Evolutionary conservation across 2,329 filamentous ascomycete species (phyloP).

Genomic region (Apiospora hydei): DNA sequence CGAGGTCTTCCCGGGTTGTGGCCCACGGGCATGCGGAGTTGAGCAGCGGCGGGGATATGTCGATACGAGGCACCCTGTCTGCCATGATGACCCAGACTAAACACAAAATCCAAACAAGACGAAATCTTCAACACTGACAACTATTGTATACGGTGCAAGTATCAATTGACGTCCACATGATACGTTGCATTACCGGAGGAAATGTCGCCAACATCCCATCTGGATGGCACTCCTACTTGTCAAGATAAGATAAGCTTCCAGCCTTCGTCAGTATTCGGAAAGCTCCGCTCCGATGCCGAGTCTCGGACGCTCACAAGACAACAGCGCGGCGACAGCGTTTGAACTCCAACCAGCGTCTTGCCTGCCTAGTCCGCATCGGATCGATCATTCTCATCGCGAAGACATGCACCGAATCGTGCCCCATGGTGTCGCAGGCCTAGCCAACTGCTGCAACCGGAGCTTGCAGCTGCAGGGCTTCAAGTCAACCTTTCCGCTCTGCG

Average conservation of each 20-base stretch:
- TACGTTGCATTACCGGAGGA: neutral
- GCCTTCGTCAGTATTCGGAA: neutral
- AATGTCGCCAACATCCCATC: neutral
- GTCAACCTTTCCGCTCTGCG: neutral
- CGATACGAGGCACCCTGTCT: slow-evolving; percentile 39
- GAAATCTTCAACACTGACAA: no score
- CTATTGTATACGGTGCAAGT: neutral
- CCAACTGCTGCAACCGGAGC: neutral
- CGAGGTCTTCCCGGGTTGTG: slow-evolving; percentile 68
- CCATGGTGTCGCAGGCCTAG: neutral
- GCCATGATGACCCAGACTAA: neutral
- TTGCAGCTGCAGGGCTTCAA: neutral
- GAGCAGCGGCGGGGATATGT: slow-evolving; percentile 70
- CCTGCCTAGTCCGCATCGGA: neutral
- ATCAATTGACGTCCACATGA: neutral
- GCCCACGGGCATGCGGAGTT: slow-evolving; percentile 83
- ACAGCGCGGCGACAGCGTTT: neutral
- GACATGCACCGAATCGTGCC: neutral
- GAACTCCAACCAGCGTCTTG: neutral
- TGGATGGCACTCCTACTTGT: neutral
- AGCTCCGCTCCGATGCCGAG: neutral
- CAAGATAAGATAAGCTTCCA: slow-evolving; percentile 16
- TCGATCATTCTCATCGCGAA: neutral
- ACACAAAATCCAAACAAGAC: neutral
- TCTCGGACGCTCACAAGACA: neutral